Evolutionary conservation across 495 filamentous ascomycete genomes (phyloP), one percentile per base, ranked within the genome.

Genomic region (Glarea lozoyensis): DNA sequence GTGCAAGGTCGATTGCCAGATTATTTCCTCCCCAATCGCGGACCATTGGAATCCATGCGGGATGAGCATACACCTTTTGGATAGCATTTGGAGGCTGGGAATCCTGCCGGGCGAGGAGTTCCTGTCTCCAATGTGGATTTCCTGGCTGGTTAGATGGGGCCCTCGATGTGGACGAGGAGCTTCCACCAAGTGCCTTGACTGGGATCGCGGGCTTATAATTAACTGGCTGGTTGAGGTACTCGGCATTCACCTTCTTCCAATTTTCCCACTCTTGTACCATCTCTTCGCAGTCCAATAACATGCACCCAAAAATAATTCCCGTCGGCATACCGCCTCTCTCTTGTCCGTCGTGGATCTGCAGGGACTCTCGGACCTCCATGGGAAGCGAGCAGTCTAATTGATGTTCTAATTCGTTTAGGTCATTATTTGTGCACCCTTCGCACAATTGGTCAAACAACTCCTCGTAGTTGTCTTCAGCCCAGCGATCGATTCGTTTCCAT

Each of bases 11-110:
- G 23, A 95, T 78, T 11, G 88, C 88, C 54, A 99, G 69, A 66
- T 90, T 87, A 73, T 99, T 99, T 53, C 92, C 92, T 54, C 92
- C 92, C 92, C 92, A 99, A 60, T 99, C 92, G 42, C 92, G 84
- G 17, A 86, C 89, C 22, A 99, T 70, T 22, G 92, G 92, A 50
- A 99, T 94, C 92, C 92, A 99, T 18, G 79, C 84, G 3, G 90
- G 84, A 57, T 97, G 92, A 10, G 86, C 84, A 58, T 99, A 99
- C 0, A 84, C 85, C 59, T 92, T 93, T 54, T 94, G 88, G 36
- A 97, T 81, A 9, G 88, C 78, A 48, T 79, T 76, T 2, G 86
- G 73, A 15, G 92, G 92, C 50, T 96, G 86, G 10, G 79, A 94
- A 46, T 89, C 86, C 61, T 99, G 92, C 39, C 79, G 79, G 33